Evolutionary conservation across 2,329 filamentous ascomycete species (phyloP).

Genomic region (Drechmeria coniospora): DNA sequence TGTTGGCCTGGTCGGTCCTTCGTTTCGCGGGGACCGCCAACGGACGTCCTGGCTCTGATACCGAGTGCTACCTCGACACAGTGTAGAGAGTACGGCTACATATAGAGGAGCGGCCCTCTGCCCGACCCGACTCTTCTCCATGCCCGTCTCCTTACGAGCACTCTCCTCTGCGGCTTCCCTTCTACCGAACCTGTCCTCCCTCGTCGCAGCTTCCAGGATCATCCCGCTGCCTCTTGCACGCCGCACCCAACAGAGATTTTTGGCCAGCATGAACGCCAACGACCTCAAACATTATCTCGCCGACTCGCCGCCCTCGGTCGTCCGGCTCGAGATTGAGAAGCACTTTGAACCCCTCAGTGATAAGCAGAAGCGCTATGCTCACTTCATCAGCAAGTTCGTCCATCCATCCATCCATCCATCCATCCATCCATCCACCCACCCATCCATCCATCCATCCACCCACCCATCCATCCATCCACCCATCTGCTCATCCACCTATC

Average conservation of each 20-base stretch:
- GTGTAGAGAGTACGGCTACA: too few species aligned
- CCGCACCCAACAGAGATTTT: slow-evolving; percentile 3
- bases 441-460: too few species aligned
- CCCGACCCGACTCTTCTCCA: slow-evolving; percentile 9
- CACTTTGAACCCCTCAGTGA: slow-evolving; percentile 71
- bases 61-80: too few species aligned
- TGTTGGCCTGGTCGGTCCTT: too few species aligned
- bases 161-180: slow-evolving; percentile 15
- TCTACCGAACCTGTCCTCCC: slow-evolving; percentile 18
- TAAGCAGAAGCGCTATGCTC: slow-evolving; percentile 77
- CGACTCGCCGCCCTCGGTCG: slow-evolving; percentile 77
- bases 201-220: slow-evolving; percentile 12
- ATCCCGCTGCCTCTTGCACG: slow-evolving; percentile 8
- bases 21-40: too few species aligned
- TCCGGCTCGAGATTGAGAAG: slow-evolving; percentile 77
- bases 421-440: too few species aligned
- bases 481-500: too few species aligned
- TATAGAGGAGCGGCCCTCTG: too few species aligned
- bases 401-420: background rate
- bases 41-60: too few species aligned
- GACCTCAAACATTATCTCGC: slow-evolving; percentile 69
- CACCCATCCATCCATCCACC: too few species aligned
- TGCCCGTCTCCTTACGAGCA: slow-evolving; percentile 16
- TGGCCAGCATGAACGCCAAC: slow-evolving; percentile 37
- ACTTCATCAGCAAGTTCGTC: slow-evolving; percentile 65